A percentile compares a stretch with the other conserved stretches of the same genome.
Conservation (phyloP, 164 flowering plant genomes). For the Stephania cephalantha region DNA sequence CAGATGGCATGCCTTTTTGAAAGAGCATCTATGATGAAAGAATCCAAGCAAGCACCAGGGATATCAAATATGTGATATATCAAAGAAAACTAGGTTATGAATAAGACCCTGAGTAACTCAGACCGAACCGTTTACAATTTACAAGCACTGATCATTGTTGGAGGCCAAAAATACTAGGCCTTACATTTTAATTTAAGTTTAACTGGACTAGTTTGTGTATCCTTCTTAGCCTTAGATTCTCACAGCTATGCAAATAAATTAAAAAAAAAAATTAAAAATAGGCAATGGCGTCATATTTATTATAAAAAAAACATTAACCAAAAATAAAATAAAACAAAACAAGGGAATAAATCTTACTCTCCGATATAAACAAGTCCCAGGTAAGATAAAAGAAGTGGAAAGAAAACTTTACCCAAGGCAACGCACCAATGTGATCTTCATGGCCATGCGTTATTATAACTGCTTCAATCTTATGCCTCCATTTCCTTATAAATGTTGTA, state of each 20-base stretch:
- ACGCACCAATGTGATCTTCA: conserved; percentile 99
- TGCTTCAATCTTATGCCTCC: conserved; percentile 99
- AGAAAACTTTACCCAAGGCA: conserved; percentile 98
- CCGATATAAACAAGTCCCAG: background rate
- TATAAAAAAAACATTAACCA: background rate
- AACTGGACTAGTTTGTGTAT: background rate
- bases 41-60: too few relatives aligned
- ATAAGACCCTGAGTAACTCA: too few relatives aligned
- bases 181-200: too few relatives aligned
- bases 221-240: background rate
- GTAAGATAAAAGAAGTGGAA: conserved; percentile 23
- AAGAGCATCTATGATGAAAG: too few relatives aligned
- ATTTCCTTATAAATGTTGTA: conserved; percentile 81
- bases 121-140: too few relatives aligned
- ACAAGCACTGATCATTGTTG: too few relatives aligned
- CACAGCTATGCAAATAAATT: background rate
- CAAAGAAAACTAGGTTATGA: too few relatives aligned
- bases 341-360: background rate
- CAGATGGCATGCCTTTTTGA: too few relatives aligned
- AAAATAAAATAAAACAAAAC: background rate
- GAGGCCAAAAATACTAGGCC: too few relatives aligned
- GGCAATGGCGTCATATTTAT: background rate
- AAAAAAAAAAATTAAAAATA: too few relatives aligned
- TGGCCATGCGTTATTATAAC: conserved; percentile 97
- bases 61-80: too few relatives aligned